Evolutionary conservation across 345 rosid species (phyloP).

Genomic region (Lepidium didymum): DNA sequence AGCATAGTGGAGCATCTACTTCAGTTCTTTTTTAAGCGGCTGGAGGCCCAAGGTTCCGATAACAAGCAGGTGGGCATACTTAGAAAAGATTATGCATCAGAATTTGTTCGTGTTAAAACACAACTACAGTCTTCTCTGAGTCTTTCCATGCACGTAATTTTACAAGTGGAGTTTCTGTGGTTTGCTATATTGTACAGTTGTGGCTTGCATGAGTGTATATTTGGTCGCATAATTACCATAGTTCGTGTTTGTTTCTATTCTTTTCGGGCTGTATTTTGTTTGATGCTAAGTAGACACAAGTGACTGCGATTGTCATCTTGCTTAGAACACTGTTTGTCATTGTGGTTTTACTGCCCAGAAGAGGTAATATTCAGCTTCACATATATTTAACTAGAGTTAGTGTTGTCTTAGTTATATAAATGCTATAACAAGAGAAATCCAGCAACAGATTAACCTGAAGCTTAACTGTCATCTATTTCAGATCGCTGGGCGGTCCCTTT

Average conservation of each 20-base stretch:
- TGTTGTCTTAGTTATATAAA: slow-evolving; percentile 5
- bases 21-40: slow-evolving; percentile 74
- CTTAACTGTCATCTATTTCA: slow-evolving; percentile 31
- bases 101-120: not conserved
- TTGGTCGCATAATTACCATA: not conserved
- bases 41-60: slow-evolving; percentile 64
- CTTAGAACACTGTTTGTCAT: not conserved
- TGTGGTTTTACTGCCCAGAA: not conserved
- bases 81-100: not conserved
- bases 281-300: not conserved
- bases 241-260: not conserved
- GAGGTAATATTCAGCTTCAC: not conserved
- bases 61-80: slow-evolving; percentile 72
- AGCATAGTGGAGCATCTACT: slow-evolving; percentile 75
- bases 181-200: not conserved
- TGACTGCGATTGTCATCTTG: not conserved
- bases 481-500: slow-evolving; percentile 86
- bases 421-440: not conserved
- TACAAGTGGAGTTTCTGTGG: slow-evolving; percentile 2
- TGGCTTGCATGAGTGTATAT: slow-evolving; percentile 9
- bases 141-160: not conserved
- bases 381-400: not conserved
- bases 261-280: slow-evolving; percentile 1
- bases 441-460: not conserved
- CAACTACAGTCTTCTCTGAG: not conserved